Base-by-base conservation (phyloP, 1,139 yeast genomes). In the Pichia cactophila region DNA sequence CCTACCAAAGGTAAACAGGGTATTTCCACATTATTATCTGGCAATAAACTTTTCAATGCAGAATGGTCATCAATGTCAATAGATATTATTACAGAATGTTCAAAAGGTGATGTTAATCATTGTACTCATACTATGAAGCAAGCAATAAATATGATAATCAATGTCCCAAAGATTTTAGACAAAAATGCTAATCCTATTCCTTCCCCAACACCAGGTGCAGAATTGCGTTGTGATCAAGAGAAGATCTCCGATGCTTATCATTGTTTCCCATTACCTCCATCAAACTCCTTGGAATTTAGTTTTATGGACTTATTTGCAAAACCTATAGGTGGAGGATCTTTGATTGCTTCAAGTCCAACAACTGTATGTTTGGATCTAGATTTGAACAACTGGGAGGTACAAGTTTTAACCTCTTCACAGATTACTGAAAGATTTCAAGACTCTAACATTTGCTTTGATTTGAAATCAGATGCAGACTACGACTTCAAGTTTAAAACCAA, bases 1-100 rank as follows among this genome's bases (percentile, higher is more conserved):
- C 98, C 98, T 3, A 86, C 97, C 10, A 83, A 89, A 63, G 97
- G 97, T 1, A 85, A 85, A 62, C 83, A 95, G 0, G 99, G 99
- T 2, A 71, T 92, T 41, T 78, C 96, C 0, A 78, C 95, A 0
- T 70, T 92, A 47, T 71, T 94, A 42, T 95, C 90, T 59, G 97
- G 98, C n/a, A 97, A 90, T 65, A 83, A 83, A 61, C 78, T 94
- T n/a, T 94, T 88, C 66, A 96, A 89, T 61, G 83, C 97, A 0
- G 81, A 84, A 56, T 92, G 97, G 97, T 96, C 90, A 57, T 81
- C 92, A 26, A 84, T 94, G 89, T 78, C 96, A 1, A 80, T 92
- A 47, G 97, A 92, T 63, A 74, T 89, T 28, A 68, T 69, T n/a
- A 83, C 92, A 0, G 70, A 69, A 26, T 82, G 89, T 54, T 60